Evolutionary conservation across 2,329 filamentous ascomycete species (phyloP), one percentile per base, ranked within the genome.

Genomic region (Penicillium sp.): DNA sequence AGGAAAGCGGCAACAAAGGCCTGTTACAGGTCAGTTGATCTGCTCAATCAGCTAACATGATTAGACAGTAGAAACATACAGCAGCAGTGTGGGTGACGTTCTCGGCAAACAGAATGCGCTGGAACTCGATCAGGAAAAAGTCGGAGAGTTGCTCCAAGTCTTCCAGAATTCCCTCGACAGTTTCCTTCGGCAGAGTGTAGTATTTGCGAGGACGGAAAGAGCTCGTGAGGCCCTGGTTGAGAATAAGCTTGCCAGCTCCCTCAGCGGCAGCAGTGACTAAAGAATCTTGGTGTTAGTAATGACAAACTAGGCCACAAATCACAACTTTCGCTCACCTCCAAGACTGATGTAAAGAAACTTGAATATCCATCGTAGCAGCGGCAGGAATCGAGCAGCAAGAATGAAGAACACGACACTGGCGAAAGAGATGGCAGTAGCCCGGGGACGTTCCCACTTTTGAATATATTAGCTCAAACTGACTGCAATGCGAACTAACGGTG

Each of bases 51-150:
- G 60, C 45, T 18, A 23, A 47, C 30, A 57, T 58, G 23, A 38
- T 63, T 21, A 47, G 47, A 42, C 23, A 20, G 24, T 24, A 35
- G 40, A 60, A 55, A 73, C 83, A 70, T 79, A 86, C 83, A 58
- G 77, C 78, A 67, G 83, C 70, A 14, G 84, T 86, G 59, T 80
- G 81, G 58, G 80, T 78, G 55, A 86, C 75, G 64, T 87, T 87
- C 77, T 87, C 84, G 30, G 82, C 84, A 64, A 86, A 87, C 58
- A 87, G 69, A 61, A 87, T 79, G 58, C 84, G 81, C 76, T 87
- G 84, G 68, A 84, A 83, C 68, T 87, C 84, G 61, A 87, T 85
- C 63, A 87, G 78, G 71, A 86, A 84, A 74, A 87, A 87, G 75
- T 87, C 86, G 73, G 83, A 77, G 54, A 87, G 75, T 72, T 87